Conservation (phyloP, 2,329 filamentous ascomycete species). For the Corynespora cassiicola region DNA sequence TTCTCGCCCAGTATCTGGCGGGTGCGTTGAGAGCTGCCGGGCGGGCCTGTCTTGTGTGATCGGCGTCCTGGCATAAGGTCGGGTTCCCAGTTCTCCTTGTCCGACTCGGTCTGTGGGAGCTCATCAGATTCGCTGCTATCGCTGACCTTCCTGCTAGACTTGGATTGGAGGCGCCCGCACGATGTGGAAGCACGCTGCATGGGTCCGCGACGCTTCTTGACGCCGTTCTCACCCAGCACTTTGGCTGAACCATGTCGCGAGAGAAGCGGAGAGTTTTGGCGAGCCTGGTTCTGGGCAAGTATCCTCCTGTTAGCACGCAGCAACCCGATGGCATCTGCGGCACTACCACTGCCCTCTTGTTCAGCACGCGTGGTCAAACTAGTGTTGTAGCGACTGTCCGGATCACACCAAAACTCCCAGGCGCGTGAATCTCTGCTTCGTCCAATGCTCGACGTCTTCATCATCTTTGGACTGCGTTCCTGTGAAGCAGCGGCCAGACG, state of each 20-base stretch:
- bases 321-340: slow-evolving; percentile 80
- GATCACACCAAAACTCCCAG: slow-evolving; percentile 91
- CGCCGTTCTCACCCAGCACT: slow-evolving; percentile 37
- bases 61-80: slow-evolving; percentile 40
- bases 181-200: slow-evolving; percentile 45
- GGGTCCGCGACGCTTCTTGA: slow-evolving; percentile 41
- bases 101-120: slow-evolving; percentile 73
- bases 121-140: slow-evolving; percentile 51
- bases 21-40: slow-evolving; percentile 37
- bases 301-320: slow-evolving; percentile 70
- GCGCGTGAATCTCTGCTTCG: slow-evolving; percentile 85
- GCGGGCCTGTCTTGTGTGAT: slow-evolving; percentile 26
- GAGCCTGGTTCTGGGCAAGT: slow-evolving; percentile 62
- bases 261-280: slow-evolving; percentile 65
- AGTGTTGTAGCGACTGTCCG: slow-evolving; percentile 70
- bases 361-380: slow-evolving; percentile 82
- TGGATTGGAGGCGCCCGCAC: slow-evolving; percentile 41
- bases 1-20: slow-evolving; percentile 58
- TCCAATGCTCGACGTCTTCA: slow-evolving; percentile 67
- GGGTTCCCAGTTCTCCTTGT: slow-evolving; percentile 92
- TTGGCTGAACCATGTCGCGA: slow-evolving; percentile 35
- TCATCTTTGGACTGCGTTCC: slow-evolving; percentile 39
- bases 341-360: slow-evolving; percentile 79
- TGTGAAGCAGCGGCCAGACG: slow-evolving; percentile 35
- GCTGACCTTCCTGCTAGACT: slow-evolving; percentile 26